A percentile compares a stretch with the other conserved stretches of the same genome.
Evolutionary conservation across 495 filamentous ascomycete genomes (phyloP).

Genomic region (Schizothecium vesticola): DNA sequence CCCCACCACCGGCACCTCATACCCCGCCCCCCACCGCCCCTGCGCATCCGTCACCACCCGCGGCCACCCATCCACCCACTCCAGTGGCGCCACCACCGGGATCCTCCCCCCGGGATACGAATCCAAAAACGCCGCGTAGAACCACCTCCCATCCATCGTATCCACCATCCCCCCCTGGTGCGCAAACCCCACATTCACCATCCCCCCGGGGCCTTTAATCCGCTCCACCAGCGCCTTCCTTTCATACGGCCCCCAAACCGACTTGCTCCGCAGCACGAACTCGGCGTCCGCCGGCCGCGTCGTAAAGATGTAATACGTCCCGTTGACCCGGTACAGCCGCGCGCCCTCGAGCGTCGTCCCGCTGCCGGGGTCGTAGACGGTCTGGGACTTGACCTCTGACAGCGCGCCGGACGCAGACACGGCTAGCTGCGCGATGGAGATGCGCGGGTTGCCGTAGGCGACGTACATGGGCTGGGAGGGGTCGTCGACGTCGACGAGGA

Average conservation of each 20-base stretch:
- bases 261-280: constrained; percentile 44
- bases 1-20: constrained; percentile 37
- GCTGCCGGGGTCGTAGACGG: constrained; percentile 35
- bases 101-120: constrained; percentile 52
- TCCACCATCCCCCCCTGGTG: constrained; percentile 56
- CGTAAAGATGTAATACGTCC: constrained; percentile 50
- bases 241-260: constrained; percentile 44
- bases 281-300: constrained; percentile 41
- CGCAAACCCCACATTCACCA: constrained; percentile 40
- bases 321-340: constrained; percentile 52
- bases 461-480: constrained; percentile 49
- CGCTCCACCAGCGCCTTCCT: constrained; percentile 31
- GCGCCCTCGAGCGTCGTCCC: constrained; percentile 47
- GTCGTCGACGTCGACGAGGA: constrained; percentile 52
- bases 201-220: constrained; percentile 29
- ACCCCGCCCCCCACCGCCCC: constrained; percentile 41
- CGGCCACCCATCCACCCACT: constrained; percentile 51
- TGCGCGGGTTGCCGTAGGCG: constrained; percentile 46
- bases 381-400: constrained; percentile 34
- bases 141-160: constrained; percentile 50
- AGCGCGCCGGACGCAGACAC: constrained; percentile 33
- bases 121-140: constrained; percentile 54
- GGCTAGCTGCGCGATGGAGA: constrained; percentile 47
- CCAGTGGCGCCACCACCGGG: constrained; percentile 51
- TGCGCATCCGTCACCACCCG: constrained; percentile 30